These are phyloP conservation scores for Moesziomyces sp. DNA, from an alignment of 1,284 basidiomycete species.

Conservation along the genomic window DNA sequence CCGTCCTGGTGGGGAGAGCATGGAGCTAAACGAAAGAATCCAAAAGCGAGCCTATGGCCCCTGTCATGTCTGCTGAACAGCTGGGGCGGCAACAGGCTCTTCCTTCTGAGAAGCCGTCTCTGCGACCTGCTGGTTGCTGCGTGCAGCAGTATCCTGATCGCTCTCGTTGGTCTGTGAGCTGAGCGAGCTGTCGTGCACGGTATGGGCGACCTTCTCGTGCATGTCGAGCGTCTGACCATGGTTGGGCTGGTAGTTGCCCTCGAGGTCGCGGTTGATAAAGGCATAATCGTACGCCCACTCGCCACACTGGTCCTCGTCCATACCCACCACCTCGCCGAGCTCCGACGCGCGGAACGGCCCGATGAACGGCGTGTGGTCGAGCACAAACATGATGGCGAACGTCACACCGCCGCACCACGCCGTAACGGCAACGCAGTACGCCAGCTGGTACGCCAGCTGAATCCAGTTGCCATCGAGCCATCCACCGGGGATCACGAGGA, in stretches of 20 bases:
- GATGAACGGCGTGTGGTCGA: constrained; percentile 80
- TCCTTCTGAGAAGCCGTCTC: background rate
- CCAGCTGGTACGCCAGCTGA: constrained; percentile 84
- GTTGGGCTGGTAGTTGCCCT: constrained; percentile 57
- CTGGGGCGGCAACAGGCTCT: background rate
- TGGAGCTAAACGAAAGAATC: background rate
- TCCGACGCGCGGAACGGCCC: constrained; percentile 78
- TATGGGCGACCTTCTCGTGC: constrained; percentile 47
- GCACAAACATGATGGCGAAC: constrained; percentile 72
- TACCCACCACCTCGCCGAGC: constrained; percentile 83
- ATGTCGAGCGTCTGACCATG: constrained; percentile 51
- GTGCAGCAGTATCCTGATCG: constrained; percentile 12
- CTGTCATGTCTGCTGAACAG: background rate
- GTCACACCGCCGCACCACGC: constrained; percentile 72
- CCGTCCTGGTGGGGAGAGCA: too few species aligned
- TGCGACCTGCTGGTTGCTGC: background rate
- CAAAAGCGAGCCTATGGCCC: background rate
- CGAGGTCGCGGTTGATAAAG: constrained; percentile 59
- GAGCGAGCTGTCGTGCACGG: constrained; percentile 23
- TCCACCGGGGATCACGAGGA: constrained; percentile 74
- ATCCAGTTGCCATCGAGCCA: constrained; percentile 78
- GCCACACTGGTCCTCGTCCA: constrained; percentile 78
- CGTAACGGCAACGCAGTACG: constrained; percentile 78
- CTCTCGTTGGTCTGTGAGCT: constrained; percentile 8
- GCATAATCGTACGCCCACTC: constrained; percentile 70